A percentile compares a stretch with the other conserved stretches of the same genome.
Evolutionary conservation across 2,329 filamentous ascomycete genomes (phyloP).

Genomic region (Ascochyta lentis): DNA sequence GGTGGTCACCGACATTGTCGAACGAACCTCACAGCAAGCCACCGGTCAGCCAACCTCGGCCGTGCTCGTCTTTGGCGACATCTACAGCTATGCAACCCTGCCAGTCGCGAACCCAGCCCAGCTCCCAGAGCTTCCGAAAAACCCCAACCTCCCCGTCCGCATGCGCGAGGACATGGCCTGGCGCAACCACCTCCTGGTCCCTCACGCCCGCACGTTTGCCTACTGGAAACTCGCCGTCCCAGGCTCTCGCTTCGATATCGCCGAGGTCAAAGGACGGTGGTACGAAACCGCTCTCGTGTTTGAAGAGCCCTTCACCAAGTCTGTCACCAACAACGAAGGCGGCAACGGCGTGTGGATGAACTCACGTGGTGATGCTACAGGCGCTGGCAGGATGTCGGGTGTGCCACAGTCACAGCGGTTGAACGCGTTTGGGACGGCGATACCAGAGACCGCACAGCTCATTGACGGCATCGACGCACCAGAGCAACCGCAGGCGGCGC

Average conservation of each 20-base stretch:
- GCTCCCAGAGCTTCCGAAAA: constrained; percentile 48
- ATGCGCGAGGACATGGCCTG: constrained; percentile 60
- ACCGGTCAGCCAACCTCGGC: constrained; percentile 31
- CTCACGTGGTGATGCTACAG: constrained; percentile 50
- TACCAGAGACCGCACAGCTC: constrained; percentile 49
- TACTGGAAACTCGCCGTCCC: constrained; percentile 55
- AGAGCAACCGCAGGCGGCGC: constrained; percentile 7
- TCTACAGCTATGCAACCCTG: constrained; percentile 57
- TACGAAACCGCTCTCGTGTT: constrained; percentile 63
- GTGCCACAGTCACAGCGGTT: constrained; percentile 41
- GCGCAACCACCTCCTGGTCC: constrained; percentile 54
- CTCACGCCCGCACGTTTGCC: constrained; percentile 40
- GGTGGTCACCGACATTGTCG: constrained; percentile 54
- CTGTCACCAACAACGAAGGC: constrained; percentile 49
- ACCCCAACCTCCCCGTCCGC: constrained; percentile 56
- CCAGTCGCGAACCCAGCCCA: constrained; percentile 34
- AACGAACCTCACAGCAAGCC: constrained; percentile 39
- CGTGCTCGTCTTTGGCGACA: constrained; percentile 57
- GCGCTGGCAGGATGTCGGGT: constrained; percentile 34
- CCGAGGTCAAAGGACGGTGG: constrained; percentile 66
- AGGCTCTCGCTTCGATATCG: constrained; percentile 47
- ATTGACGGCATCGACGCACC: constrained; percentile 51
- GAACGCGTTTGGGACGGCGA: constrained; percentile 52
- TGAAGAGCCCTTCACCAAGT: constrained; percentile 39
- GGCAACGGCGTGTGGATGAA: constrained; percentile 58